Evolutionary conservation across 768 basidiomycete species (phyloP), one percentile per base, ranked within the genome.

Genomic region (Baorangia bicolor): DNA sequence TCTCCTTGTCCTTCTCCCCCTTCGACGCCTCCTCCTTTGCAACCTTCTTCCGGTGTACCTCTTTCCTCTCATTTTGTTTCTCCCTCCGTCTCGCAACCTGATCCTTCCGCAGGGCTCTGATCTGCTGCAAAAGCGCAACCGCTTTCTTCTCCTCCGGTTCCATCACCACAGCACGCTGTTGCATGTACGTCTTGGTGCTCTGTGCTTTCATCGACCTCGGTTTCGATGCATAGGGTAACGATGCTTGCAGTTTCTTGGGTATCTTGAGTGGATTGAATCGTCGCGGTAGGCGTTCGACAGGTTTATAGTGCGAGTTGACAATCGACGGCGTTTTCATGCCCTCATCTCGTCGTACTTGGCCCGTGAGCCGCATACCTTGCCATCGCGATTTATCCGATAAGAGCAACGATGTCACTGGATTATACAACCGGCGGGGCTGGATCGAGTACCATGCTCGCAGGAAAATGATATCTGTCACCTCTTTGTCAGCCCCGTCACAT

Each of bases 381-480:
- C 97, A 99, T 20, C 69, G 71, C n/a, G 75, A 73, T 71, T 96
- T 94, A 72, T 92, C 82, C 16, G 88, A 83, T 10, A 95, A 77
- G 0, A 99, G 80, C 4, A 98, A 79, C 2, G 93, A 95, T 0
- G 92, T 94, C 60, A 98, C 93, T 1, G 97, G 92, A 71, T 95
- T 98, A 78, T 98, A 99, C 74, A 90, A 94, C 72, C 92, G 91
- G 59, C 94, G 85, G 6, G 97, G 96, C 69, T 94, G 87, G 51
- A 99, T 87, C 23, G 94, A 87, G 73, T 95, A 95, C 97, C 97
- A 99, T 1, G 94, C 94, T 23, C 96, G 83, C 10, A 99, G 78
- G 78, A 99, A 98, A 53, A 98, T 81, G 53, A 98, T 88, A 66
- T 98, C 97, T 94, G 52, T 7, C 25, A 5, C 34, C 45, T 21